These are phyloP conservation scores for Populus hybrid DNA, from an alignment of 441 rosid genomes.

Conservation along the genomic window DNA sequence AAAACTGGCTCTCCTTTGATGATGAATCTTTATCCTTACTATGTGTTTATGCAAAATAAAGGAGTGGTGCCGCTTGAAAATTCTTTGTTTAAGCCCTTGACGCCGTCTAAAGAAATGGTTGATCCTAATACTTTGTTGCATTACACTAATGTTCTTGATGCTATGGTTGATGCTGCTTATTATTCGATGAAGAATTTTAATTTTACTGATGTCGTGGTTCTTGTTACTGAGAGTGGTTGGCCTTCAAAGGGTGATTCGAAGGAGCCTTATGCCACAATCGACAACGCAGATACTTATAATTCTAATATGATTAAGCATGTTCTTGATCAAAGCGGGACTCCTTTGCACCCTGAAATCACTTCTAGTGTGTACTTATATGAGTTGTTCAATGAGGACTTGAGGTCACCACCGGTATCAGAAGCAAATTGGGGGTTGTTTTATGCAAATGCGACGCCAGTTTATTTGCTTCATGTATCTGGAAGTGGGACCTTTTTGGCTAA, in stretches of 20 bases:
- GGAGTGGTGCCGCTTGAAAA: slow-evolving; percentile 93
- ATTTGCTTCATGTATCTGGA: slow-evolving; percentile 85
- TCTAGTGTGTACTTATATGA: slow-evolving; percentile 80
- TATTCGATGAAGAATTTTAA: slow-evolving; percentile 91
- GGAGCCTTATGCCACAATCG: slow-evolving; percentile 81
- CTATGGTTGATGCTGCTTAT: slow-evolving; percentile 91
- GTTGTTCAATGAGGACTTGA: slow-evolving; percentile 84
- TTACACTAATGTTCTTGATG: slow-evolving; percentile 91
- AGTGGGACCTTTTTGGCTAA: slow-evolving; percentile 83
- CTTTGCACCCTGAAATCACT: slow-evolving; percentile 81
- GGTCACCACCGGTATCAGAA: slow-evolving; percentile 77
- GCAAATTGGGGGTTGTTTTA: slow-evolving; percentile 87
- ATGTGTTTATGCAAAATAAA: slow-evolving; percentile 90
- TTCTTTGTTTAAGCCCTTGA: slow-evolving; percentile 81
- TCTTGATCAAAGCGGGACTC: slow-evolving; percentile 73
- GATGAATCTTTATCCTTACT: slow-evolving; percentile 97
- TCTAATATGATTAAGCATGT: slow-evolving; percentile 92
- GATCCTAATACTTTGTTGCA: slow-evolving; percentile 94
- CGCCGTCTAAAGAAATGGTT: slow-evolving; percentile 91
- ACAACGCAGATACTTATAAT: slow-evolving; percentile 80
- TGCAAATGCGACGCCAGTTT: slow-evolving; percentile 77
- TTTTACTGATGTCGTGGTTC: slow-evolving; percentile 72
- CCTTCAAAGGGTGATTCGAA: slow-evolving; percentile 79
- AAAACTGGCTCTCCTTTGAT: slow-evolving; percentile 78
- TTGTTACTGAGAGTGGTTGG: slow-evolving; percentile 90